phyloP scores from a whole-genome alignment of 257 asterid genomes.

The Haberlea rhodopensis region DNA sequence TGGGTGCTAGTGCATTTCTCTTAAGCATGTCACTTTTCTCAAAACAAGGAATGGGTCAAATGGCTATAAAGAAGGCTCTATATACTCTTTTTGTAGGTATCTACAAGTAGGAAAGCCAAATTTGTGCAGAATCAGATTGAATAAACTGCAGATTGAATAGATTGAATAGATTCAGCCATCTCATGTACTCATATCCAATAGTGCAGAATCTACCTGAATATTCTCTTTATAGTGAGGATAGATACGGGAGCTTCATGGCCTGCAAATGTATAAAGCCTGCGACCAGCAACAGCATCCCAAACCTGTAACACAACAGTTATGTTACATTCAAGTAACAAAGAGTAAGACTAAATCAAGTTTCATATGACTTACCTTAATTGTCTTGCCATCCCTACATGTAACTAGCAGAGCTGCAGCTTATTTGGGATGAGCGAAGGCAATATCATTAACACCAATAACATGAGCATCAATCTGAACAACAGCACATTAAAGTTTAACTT shows the following conservation, averaged over 20 bases:
- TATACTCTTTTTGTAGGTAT: not conserved
- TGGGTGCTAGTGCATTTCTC: not conserved
- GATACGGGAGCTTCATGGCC: constrained; percentile 94
- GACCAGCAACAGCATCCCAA: constrained; percentile 89
- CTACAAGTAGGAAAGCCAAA: not conserved
- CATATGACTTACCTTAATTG: constrained; percentile 59
- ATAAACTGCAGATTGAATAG: constrained; percentile 93
- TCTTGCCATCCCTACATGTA: constrained; percentile 93
- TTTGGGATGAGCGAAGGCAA: constrained; percentile 91
- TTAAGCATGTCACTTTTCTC: not conserved
- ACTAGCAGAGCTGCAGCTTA: constrained; percentile 89
- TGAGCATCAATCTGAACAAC: constrained; percentile 87
- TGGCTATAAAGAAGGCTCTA: constrained; percentile 1
- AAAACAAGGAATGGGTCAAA: no score
- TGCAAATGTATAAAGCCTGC: constrained; percentile 70
- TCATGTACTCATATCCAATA: constrained; percentile 20
- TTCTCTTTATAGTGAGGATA: constrained; percentile 86
- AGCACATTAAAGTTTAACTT: constrained; percentile 18
- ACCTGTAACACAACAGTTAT: constrained; percentile 46
- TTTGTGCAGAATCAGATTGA: constrained; percentile 15
- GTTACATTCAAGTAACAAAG: constrained; percentile 12
- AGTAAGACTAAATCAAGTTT: constrained; percentile 17
- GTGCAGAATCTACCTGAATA: constrained; percentile 55
- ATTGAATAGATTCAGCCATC: constrained; percentile 30
- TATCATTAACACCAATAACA: constrained; percentile 84